phyloP scores from a whole-genome alignment of 306 rosid species.

The Lathyrus tuberosus region DNA sequence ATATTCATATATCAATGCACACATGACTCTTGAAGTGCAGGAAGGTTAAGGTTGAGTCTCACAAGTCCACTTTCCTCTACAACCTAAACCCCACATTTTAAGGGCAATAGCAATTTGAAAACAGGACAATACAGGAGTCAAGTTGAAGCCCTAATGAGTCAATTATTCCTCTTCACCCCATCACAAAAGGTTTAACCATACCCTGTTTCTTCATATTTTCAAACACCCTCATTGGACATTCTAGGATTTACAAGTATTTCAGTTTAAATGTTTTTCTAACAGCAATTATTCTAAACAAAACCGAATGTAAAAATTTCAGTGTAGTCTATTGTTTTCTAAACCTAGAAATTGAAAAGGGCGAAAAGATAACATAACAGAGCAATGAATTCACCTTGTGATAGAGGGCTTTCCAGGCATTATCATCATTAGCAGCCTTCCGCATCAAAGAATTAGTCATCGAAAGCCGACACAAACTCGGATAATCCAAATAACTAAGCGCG shows the following conservation, averaged over 20 bases:
- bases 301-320: neutral
- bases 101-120: neutral
- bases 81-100: neutral
- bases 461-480: slow-evolving; percentile 86
- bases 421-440: slow-evolving; percentile 98
- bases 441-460: slow-evolving; percentile 95
- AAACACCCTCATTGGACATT: neutral
- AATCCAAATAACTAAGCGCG: slow-evolving; percentile 97
- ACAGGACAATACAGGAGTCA: neutral
- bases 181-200: no score
- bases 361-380: neutral
- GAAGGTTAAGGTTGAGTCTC: no score
- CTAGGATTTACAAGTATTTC: slow-evolving; percentile 1
- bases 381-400: slow-evolving; percentile 80
- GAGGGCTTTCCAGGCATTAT: slow-evolving; percentile 96
- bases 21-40: no score
- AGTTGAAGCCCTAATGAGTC: neutral
- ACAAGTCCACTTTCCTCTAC: neutral
- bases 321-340: neutral
- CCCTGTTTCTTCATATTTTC: neutral
- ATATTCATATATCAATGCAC: no score
- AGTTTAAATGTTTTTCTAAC: no score
- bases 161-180: no score
- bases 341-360: neutral
- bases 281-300: slow-evolving; percentile 29